Evolutionary conservation across 495 filamentous ascomycete genomes (phyloP).

Genomic region (Xylaria cubensis): DNA sequence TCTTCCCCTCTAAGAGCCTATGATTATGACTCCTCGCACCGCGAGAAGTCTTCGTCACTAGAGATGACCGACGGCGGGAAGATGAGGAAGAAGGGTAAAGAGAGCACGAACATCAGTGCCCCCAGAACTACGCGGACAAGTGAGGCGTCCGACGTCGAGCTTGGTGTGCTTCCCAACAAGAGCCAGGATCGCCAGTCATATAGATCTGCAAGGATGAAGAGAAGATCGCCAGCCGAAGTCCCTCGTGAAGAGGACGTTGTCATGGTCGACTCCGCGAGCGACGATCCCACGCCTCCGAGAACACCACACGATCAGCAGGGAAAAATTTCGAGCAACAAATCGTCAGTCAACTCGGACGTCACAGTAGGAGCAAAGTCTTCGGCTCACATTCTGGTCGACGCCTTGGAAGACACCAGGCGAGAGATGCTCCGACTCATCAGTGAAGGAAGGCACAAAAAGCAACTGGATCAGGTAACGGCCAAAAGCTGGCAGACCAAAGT

Average conservation of each 20-base stretch:
- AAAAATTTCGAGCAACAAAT: background rate
- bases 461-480: conserved; percentile 29
- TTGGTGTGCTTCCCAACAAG: conserved; percentile 18
- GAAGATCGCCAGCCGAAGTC: conserved; percentile 28
- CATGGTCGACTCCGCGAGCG: conserved; percentile 21
- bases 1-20: conserved; percentile 27
- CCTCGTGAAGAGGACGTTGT: conserved; percentile 19
- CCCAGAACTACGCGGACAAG: conserved; percentile 28
- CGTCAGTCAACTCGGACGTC: background rate
- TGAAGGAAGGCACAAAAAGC: conserved; percentile 36
- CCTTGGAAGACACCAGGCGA: conserved; percentile 30
- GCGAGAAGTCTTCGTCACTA: conserved; percentile 33
- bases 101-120: conserved; percentile 25
- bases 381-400: conserved; percentile 27
- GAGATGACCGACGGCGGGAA: conserved; percentile 19
- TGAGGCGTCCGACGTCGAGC: conserved; percentile 15
- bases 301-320: background rate
- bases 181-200: background rate
- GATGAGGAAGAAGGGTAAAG: conserved; percentile 26
- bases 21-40: conserved; percentile 30
- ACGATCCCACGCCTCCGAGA: conserved; percentile 17
- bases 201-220: conserved; percentile 18
- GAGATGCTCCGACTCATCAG: conserved; percentile 26
- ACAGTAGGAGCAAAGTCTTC: conserved; percentile 1
- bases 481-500: conserved; percentile 37